Base-by-base conservation (phyloP, 148 eudicot genomes). In the Polygonum aviculare region DNA sequence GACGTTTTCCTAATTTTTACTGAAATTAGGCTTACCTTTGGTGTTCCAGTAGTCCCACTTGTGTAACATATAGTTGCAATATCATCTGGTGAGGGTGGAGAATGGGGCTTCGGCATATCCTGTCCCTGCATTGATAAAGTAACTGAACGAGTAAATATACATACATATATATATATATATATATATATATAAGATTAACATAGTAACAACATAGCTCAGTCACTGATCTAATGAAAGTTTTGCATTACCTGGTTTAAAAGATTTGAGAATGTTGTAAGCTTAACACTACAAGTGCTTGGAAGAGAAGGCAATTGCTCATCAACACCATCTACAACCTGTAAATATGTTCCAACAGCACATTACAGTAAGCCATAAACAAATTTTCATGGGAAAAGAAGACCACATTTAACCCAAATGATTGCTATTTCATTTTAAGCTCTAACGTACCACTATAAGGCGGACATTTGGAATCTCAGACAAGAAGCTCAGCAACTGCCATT, bases 11-110 rank as follows among this genome's bases (percentile, higher is more conserved):
- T 65, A 65, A 26, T 10, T 19, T 11, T 65, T 26, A 9, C 15
- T 26, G 70, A 15, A 71, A 48, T 55, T 26, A 2, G 16, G 21
- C 60, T 73, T 79, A 93, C 98, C 98, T 93, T 93, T 35, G 98
- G 98, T 72, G 93, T 90, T 63, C 98, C 96, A 74, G 98, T 93
- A 70, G 98, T 93, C 79, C 98, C 98, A 84, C 98, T 93, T 22
- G 98, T 93, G 82, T 93, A 93, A 83, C 97, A 90, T 80, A 93
- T 85, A 57, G 97, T 93, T 55, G 97, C 95, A 72, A 88, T 74
- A 63, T 93, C 97, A 45, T 90, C 89, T 47, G 95, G 89, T 76
- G 81, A 80, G 57, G 97, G 95, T 75, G 91, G 90, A 82, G 83
- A 80, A 82, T 88, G 86, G 39, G 95, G 88, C 77, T 82, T 91